A percentile compares a stretch with the other conserved stretches of the same genome.
Evolutionary conservation across 1,284 basidiomycete species (phyloP).

Genomic region (Cutaneotrichosporon cavernicola): DNA sequence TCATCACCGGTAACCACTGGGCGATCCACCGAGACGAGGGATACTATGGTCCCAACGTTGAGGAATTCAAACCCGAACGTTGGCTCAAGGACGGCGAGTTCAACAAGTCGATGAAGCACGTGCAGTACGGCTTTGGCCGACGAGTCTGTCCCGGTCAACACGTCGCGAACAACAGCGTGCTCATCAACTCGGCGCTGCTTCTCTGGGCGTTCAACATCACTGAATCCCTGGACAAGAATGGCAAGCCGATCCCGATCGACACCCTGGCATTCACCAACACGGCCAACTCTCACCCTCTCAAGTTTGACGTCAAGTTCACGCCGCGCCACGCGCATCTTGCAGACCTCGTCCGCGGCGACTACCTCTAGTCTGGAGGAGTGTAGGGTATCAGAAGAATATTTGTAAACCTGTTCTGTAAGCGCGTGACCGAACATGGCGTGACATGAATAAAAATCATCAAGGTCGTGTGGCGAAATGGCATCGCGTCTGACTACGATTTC

Average conservation of each 20-base stretch:
- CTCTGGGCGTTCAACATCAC: constrained; percentile 48
- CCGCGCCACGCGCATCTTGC: constrained; percentile 5
- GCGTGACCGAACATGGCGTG: background rate
- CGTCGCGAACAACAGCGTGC: constrained; percentile 47
- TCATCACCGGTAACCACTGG: constrained; percentile 24
- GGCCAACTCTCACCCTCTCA: constrained; percentile 28
- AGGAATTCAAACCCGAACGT: constrained; percentile 30
- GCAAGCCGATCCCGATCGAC: constrained; percentile 25
- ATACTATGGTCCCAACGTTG: constrained; percentile 31
- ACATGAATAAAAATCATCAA: background rate
- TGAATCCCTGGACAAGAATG: constrained; percentile 8
- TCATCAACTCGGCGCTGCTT: constrained; percentile 45
- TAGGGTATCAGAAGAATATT: background rate
- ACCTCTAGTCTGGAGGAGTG: background rate
- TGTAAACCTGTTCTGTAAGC: background rate
- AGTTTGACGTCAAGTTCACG: constrained; percentile 21
- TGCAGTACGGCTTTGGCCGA: constrained; percentile 39
- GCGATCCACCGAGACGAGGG: constrained; percentile 32
- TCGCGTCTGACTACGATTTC: constrained; percentile 19
- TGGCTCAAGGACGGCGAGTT: constrained; percentile 29
- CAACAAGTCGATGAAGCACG: constrained; percentile 25
- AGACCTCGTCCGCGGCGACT: background rate
- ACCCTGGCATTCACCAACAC: constrained; percentile 27
- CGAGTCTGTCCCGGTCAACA: constrained; percentile 49
- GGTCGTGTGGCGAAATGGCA: constrained; percentile 22